Conservation (phyloP, 1,139 yeast species). For the Hyphopichia buzzinii region DNA sequence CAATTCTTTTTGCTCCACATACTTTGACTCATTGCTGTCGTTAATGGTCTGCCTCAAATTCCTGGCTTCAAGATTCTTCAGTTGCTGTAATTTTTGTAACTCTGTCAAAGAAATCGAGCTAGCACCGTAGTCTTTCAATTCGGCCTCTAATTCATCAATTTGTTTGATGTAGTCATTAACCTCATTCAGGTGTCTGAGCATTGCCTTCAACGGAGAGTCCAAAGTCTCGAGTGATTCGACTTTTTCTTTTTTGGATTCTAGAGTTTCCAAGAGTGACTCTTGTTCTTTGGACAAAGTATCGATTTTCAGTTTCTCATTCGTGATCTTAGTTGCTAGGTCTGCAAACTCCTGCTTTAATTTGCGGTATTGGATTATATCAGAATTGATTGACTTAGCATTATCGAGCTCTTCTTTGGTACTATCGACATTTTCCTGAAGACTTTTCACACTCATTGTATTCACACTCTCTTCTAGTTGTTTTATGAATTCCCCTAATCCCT, state of each 20-base stretch:
- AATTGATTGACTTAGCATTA: slow-evolving; percentile 22
- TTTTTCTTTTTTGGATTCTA: slow-evolving; percentile 6
- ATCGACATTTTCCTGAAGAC: slow-evolving; percentile 33
- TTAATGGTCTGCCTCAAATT: slow-evolving; percentile 43
- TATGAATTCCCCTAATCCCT: slow-evolving; percentile 30
- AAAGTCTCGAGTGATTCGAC: slow-evolving; percentile 15
- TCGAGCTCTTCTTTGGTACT: slow-evolving; percentile 30
- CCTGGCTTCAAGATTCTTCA: slow-evolving; percentile 43
- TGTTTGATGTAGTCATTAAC: slow-evolving; percentile 28
- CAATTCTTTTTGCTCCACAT: slow-evolving; percentile 45
- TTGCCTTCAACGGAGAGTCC: slow-evolving; percentile 33
- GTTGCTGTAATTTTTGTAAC: slow-evolving; percentile 49
- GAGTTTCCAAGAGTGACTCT: slow-evolving; percentile 4
- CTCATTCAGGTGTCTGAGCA: slow-evolving; percentile 37
- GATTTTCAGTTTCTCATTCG: slow-evolving; percentile 9
- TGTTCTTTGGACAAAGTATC: slow-evolving; percentile 7
- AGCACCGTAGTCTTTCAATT: slow-evolving; percentile 34
- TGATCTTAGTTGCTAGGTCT: slow-evolving; percentile 3
- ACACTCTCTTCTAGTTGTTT: slow-evolving; percentile 36
- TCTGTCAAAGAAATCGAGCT: slow-evolving; percentile 42
- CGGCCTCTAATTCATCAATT: slow-evolving; percentile 33
- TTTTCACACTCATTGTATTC: slow-evolving; percentile 33
- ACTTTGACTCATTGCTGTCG: slow-evolving; percentile 48
- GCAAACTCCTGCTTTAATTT: slow-evolving; percentile 15
- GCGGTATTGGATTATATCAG: slow-evolving; percentile 27